A percentile compares a stretch with the other conserved stretches of the same genome.
Evolutionary conservation across 106 monocot genomes (phyloP).

Genomic region (Allium cepa): DNA sequence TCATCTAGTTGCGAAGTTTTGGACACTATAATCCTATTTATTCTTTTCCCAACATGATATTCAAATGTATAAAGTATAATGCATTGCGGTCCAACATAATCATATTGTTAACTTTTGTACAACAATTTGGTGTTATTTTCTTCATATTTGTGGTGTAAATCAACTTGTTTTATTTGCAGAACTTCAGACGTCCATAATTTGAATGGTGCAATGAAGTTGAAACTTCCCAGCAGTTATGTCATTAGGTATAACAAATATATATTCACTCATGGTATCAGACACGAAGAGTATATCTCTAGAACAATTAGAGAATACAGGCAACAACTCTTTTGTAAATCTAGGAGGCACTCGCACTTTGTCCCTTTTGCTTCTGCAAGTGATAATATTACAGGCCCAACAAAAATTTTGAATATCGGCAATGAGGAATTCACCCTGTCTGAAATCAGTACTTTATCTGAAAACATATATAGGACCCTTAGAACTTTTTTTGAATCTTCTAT

Average conservation of each 20-base stretch:
- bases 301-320: slow-evolving; percentile 17
- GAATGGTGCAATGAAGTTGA: slow-evolving; percentile 11
- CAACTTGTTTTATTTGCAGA: slow-evolving; percentile 31
- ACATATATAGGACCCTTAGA: too few relatives aligned
- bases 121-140: too few relatives aligned
- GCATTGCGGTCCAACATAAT: too few relatives aligned
- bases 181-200: slow-evolving; percentile 18
- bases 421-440: slow-evolving; percentile 48
- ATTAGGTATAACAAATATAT: slow-evolving; percentile 14
- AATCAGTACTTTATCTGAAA: slow-evolving; percentile 54
- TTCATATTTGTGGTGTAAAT: too few relatives aligned
- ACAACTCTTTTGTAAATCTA: slow-evolving; percentile 9
- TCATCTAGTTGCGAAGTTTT: too few relatives aligned
- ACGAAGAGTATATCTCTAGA: slow-evolving; percentile 20
- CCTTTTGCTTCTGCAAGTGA: slow-evolving; percentile 49
- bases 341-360: slow-evolving; percentile 16
- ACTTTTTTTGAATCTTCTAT: too few relatives aligned
- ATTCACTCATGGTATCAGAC: slow-evolving; percentile 8
- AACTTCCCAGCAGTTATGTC: slow-evolving; percentile 15
- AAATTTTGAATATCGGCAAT: slow-evolving; percentile 24
- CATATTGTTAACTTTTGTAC: too few relatives aligned
- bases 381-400: slow-evolving; percentile 40
- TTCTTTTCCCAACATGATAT: too few relatives aligned
- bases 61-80: too few relatives aligned
- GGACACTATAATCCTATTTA: too few relatives aligned